Percentiles rank a stretch among this genome's conserved stretches.
Evolutionary conservation across 495 filamentous ascomycete genomes (phyloP).

Genomic region (Talaromyces ruber): DNA sequence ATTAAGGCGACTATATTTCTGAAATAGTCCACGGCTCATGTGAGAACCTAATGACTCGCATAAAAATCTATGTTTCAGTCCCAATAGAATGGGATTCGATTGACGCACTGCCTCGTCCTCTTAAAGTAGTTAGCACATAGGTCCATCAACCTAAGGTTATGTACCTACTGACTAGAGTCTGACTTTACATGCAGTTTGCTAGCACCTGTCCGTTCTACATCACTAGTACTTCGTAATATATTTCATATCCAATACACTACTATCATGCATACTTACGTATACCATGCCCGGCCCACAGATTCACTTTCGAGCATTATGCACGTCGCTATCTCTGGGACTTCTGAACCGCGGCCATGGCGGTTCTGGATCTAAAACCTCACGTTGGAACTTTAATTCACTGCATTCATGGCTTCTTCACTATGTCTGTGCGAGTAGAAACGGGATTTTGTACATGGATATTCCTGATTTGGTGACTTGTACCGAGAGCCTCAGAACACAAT

Average conservation of each 20-base stretch:
- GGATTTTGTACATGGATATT: neutral
- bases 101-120: neutral
- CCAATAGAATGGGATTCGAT: neutral
- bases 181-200: neutral
- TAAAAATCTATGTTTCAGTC: neutral
- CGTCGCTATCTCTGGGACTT: neutral
- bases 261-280: neutral
- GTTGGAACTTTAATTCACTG: neutral
- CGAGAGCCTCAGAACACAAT: neutral
- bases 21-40: neutral
- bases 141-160: neutral
- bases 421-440: neutral
- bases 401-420: neutral
- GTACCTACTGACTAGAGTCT: neutral
- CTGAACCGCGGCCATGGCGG: neutral
- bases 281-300: neutral
- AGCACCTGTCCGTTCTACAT: neutral
- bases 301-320: neutral
- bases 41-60: neutral
- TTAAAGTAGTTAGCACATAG: neutral
- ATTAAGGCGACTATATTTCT: neutral
- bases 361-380: neutral
- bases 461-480: neutral
- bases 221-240: neutral
- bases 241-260: neutral